Evolutionary conservation across 495 filamentous ascomycete species (phyloP).

Genomic region (Aspergillus campestris): DNA sequence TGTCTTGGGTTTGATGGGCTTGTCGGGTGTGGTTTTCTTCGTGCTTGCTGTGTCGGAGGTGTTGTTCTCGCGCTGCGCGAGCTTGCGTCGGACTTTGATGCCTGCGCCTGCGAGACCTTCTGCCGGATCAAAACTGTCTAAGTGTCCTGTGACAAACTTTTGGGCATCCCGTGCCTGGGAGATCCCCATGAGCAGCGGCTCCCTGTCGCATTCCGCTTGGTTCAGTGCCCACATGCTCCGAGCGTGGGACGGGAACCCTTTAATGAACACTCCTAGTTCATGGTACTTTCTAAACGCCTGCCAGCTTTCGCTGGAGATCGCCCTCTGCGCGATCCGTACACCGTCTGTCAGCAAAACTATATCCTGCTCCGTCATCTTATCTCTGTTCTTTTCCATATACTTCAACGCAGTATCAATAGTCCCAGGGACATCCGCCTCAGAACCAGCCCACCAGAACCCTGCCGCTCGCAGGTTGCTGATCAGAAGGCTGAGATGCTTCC

Average conservation of each 20-base stretch:
- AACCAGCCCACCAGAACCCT: constrained; percentile 87
- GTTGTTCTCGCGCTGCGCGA: constrained; percentile 16
- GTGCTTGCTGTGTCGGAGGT: constrained; percentile 1
- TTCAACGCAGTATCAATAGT: constrained; percentile 54
- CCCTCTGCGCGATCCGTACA: constrained; percentile 51
- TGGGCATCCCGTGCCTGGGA: constrained; percentile 52
- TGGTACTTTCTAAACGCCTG: constrained; percentile 55
- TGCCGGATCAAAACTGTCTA: constrained; percentile 36
- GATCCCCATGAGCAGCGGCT: constrained; percentile 42
- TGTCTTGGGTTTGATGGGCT: constrained; percentile 19
- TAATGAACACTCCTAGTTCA: constrained; percentile 68
- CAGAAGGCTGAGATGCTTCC: constrained; percentile 52
- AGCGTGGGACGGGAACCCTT: constrained; percentile 45
- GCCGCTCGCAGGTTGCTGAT: constrained; percentile 76
- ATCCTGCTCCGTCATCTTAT: constrained; percentile 50
- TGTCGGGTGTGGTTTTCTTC: constrained; percentile 12
- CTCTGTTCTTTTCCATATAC: constrained; percentile 50
- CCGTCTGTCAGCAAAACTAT: constrained; percentile 50
- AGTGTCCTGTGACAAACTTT: constrained; percentile 46
- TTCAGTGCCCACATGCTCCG: constrained; percentile 59
- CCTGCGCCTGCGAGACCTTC: constrained; percentile 45
- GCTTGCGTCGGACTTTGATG: constrained; percentile 27
- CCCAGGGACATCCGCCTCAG: constrained; percentile 52
- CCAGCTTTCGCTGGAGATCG: constrained; percentile 53
- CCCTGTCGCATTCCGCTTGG: constrained; percentile 11